A percentile compares a stretch with the other conserved stretches of the same genome.
phyloP scores from a whole-genome alignment of 768 basidiomycete genomes.

The Multifurca ochricompacta region DNA sequence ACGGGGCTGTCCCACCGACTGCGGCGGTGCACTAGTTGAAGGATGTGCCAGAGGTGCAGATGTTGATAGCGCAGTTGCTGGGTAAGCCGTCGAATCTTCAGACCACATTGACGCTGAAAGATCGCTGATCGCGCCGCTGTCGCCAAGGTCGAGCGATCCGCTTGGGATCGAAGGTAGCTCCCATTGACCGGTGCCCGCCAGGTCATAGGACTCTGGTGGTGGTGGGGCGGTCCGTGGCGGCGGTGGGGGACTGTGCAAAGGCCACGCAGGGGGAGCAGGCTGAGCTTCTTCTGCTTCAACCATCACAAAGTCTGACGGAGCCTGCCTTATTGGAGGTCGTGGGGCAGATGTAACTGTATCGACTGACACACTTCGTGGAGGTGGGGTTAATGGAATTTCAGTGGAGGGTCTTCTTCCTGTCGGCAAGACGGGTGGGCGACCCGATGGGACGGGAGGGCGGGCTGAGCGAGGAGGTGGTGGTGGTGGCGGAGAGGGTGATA shows the following conservation, averaged over 20 bases:
- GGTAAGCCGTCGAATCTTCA: constrained; percentile 42
- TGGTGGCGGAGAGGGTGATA: constrained; percentile 43
- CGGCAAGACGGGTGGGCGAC: constrained; percentile 13
- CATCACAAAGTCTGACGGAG: constrained; percentile 29
- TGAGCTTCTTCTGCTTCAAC: constrained; percentile 26
- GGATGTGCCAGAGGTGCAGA: constrained; percentile 24
- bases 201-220: constrained; percentile 28
- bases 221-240: constrained; percentile 28
- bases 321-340: constrained; percentile 27
- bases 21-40: not conserved
- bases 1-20: not conserved
- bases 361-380: constrained; percentile 14
- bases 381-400: not conserved
- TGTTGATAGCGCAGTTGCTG: constrained; percentile 23
- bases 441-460: constrained; percentile 25
- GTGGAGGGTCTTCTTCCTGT: not conserved
- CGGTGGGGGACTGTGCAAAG: constrained; percentile 34
- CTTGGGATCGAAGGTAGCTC: constrained; percentile 57
- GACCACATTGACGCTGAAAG: constrained; percentile 55
- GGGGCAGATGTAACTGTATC: constrained; percentile 20
- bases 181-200: constrained; percentile 45
- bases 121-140: constrained; percentile 31
- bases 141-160: constrained; percentile 45
- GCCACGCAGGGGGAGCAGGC: constrained; percentile 38
- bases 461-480: constrained; percentile 35